phyloP scores from a whole-genome alignment of 352 stramenopile genomes.

The Phytopythium sindhum region DNA sequence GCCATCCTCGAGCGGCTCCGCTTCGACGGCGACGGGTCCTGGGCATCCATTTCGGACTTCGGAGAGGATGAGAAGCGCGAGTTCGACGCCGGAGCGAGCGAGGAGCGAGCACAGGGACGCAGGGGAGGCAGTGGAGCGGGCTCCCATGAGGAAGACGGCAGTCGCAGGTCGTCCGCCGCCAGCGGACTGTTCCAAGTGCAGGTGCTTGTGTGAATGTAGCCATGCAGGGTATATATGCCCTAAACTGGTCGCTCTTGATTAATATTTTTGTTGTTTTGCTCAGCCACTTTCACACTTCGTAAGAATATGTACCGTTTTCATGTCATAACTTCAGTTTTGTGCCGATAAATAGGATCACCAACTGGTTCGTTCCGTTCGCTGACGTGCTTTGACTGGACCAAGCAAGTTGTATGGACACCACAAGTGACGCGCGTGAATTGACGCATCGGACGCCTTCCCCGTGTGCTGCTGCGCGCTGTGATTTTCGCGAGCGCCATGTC shows the following conservation, averaged over 20 bases:
- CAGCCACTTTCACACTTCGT: too few relatives aligned
- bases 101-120: background rate
- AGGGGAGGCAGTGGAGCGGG: background rate
- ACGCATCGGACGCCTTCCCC: background rate
- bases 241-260: too few relatives aligned
- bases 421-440: background rate
- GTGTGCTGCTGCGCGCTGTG: background rate
- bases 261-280: background rate
- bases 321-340: too few relatives aligned
- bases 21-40: constrained; percentile 2
- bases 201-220: constrained; percentile 40
- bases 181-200: constrained; percentile 64
- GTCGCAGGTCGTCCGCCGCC: constrained; percentile 7
- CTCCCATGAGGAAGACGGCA: background rate
- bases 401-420: background rate
- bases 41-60: constrained; percentile 5
- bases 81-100: background rate
- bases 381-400: too few relatives aligned
- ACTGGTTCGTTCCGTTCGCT: too few relatives aligned
- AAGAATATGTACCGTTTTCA: too few relatives aligned
- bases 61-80: background rate
- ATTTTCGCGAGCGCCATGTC: constrained; percentile 16
- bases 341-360: too few relatives aligned
- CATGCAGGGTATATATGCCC: background rate
- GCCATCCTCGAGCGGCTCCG: background rate